These are phyloP conservation scores for Nepenthes gracilis DNA, from an alignment of 148 eudicot species.

Conservation along the genomic window DNA sequence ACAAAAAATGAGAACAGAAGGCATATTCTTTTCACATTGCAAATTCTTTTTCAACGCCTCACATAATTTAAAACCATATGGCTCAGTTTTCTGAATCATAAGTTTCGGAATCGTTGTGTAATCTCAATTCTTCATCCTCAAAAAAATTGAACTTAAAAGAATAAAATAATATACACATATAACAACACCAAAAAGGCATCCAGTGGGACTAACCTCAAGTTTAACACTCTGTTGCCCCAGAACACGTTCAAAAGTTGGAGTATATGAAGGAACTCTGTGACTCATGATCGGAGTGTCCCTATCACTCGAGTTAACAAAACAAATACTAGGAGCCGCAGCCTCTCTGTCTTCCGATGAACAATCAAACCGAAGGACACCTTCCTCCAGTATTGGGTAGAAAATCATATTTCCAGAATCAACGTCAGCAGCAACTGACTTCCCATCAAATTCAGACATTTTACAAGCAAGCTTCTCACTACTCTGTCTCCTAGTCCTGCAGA, in stretches of 20 bases:
- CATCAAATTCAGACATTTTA: constrained; percentile 41
- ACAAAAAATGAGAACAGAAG: constrained; percentile 3
- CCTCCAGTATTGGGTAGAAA: constrained; percentile 77
- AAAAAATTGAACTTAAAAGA: neutral
- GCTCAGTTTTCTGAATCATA: neutral
- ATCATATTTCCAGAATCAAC: constrained; percentile 51
- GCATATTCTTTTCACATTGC: neutral
- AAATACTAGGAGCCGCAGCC: constrained; percentile 72
- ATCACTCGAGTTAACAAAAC: constrained; percentile 47
- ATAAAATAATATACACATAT: neutral
- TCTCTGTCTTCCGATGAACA: constrained; percentile 62
- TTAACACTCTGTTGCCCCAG: constrained; percentile 58
- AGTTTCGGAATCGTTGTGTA: neutral
- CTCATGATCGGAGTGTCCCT: constrained; percentile 56
- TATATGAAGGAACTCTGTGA: constrained; percentile 44
- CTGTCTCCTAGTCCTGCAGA: constrained; percentile 14
- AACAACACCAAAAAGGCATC: neutral
- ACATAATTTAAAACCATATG: neutral
- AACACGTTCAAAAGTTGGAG: constrained; percentile 53
- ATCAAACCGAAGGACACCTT: constrained; percentile 85
- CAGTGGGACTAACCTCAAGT: constrained; percentile 44
- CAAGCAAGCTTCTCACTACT: constrained; percentile 5
- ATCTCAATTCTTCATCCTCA: neutral
- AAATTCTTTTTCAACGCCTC: neutral
- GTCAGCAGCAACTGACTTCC: constrained; percentile 21